phyloP scores from a whole-genome alignment of 352 stramenopile species.

The Nothophytophthora sp. region DNA sequence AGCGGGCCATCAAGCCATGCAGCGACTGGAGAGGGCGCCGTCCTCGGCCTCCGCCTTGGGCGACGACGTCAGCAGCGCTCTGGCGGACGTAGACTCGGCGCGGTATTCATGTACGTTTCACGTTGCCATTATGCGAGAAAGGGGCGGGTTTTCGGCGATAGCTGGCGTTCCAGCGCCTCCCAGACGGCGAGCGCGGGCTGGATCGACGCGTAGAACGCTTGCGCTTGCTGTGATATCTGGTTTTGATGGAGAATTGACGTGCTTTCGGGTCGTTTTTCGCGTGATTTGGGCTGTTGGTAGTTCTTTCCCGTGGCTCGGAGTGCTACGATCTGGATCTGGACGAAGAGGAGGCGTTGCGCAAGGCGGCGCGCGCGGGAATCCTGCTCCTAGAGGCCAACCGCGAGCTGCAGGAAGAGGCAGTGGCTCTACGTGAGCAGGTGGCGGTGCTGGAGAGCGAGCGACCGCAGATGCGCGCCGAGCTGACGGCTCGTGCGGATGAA shows the following conservation, averaged over 20 bases:
- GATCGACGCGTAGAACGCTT: too few relatives aligned
- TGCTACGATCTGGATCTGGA: slow-evolving; percentile 44
- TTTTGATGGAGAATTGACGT: too few relatives aligned
- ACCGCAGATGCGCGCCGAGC: slow-evolving; percentile 40
- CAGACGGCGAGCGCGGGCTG: too few relatives aligned
- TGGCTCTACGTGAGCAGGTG: slow-evolving; percentile 59
- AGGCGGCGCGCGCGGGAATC: slow-evolving; percentile 69
- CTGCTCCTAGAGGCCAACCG: slow-evolving; percentile 75
- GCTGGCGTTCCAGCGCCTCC: too few relatives aligned
- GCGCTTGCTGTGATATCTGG: too few relatives aligned
- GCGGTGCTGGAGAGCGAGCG: slow-evolving; percentile 51
- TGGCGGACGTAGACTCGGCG: too few relatives aligned
- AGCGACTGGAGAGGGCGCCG: slow-evolving; percentile 17
- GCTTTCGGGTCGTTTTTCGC: too few relatives aligned
- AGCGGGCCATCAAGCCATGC: too few relatives aligned
- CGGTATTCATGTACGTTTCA: slow-evolving; percentile 22
- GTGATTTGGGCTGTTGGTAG: too few relatives aligned
- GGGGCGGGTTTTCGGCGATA: too few relatives aligned
- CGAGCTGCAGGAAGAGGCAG: slow-evolving; percentile 62
- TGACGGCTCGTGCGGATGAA: slow-evolving; percentile 40
- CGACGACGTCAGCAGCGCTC: too few relatives aligned
- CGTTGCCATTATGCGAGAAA: too few relatives aligned
- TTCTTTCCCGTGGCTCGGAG: slow-evolving; percentile 29
- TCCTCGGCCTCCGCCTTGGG: slow-evolving; percentile 21
- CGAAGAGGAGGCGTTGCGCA: slow-evolving; percentile 64